Percentiles rank a stretch among this genome's conserved stretches.
These are phyloP conservation scores for Bolboschoenoplectus hybrid DNA, from an alignment of 202 grass and related monocot genomes.

Conservation along the genomic window DNA sequence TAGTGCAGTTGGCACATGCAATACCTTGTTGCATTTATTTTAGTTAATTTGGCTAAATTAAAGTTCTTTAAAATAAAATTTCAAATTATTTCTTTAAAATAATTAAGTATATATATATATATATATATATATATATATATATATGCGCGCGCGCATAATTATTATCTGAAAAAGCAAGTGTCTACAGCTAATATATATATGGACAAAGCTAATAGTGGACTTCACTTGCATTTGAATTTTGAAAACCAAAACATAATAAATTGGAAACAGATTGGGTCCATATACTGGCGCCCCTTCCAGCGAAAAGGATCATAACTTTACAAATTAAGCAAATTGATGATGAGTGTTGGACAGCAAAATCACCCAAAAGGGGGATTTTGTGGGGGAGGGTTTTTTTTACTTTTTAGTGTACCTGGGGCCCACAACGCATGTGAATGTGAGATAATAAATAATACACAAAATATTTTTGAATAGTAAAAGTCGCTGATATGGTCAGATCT, in stretches of 20 bases:
- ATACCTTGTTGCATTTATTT: neutral
- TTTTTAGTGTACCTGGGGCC: neutral
- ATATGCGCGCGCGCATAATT: no score
- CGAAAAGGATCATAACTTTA: neutral
- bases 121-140: no score
- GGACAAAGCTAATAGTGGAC: neutral
- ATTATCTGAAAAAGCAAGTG: no score
- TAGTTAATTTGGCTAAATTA: neutral
- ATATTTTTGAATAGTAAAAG: neutral
- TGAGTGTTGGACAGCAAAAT: constrained; percentile 2
- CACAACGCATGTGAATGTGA: constrained; percentile 22
- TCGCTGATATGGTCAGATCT: neutral
- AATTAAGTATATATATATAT: no score
- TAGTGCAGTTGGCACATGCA: constrained; percentile 28
- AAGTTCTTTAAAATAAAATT: no score
- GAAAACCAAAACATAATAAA: neutral
- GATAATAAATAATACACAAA: neutral
- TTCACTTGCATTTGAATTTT: neutral
- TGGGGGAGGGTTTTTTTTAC: neutral
- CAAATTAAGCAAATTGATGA: constrained; percentile 1
- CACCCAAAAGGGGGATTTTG: neutral
- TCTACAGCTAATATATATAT: no score
- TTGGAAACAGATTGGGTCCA: neutral
- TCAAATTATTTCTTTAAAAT: no score
- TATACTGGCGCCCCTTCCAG: neutral